phyloP scores from a whole-genome alignment of 1,284 basidiomycete species.

The Pseudozyma pruni region DNA sequence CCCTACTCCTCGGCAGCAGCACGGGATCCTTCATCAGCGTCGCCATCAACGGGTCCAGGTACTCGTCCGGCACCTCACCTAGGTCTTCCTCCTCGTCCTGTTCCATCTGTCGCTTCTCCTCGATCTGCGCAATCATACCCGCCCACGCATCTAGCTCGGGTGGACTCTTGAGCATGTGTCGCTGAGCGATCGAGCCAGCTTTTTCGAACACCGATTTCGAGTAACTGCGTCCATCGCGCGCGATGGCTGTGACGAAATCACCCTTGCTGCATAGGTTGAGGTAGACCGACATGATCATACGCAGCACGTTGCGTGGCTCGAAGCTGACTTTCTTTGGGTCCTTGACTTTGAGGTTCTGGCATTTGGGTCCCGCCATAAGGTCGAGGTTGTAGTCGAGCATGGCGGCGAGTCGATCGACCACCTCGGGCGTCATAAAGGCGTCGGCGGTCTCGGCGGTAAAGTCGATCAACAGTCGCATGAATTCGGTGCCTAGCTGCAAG shows the following conservation, averaged over 20 bases:
- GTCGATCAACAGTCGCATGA: slow-evolving; percentile 86
- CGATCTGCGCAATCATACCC: slow-evolving; percentile 82
- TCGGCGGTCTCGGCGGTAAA: slow-evolving; percentile 91
- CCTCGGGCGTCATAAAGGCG: slow-evolving; percentile 96
- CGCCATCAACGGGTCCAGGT: slow-evolving; percentile 87
- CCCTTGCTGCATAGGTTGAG: slow-evolving; percentile 84
- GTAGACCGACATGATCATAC: slow-evolving; percentile 90
- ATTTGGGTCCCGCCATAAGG: slow-evolving; percentile 86
- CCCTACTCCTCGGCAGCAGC: slow-evolving; percentile 82
- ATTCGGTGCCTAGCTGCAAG: slow-evolving; percentile 85
- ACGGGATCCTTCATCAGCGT: slow-evolving; percentile 97
- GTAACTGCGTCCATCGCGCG: slow-evolving; percentile 92
- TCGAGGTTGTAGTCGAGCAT: slow-evolving; percentile 97
- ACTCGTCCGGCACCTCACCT: slow-evolving; percentile 95
- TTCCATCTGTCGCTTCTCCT: slow-evolving; percentile 81
- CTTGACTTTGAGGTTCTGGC: slow-evolving; percentile 81
- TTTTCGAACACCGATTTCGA: slow-evolving; percentile 83
- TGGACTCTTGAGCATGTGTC: slow-evolving; percentile 79
- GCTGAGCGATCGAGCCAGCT: slow-evolving; percentile 78
- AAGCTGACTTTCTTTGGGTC: slow-evolving; percentile 91
- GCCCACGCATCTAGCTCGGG: slow-evolving; percentile 81
- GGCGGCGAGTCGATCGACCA: slow-evolving; percentile 92
- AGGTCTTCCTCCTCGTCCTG: slow-evolving; percentile 86
- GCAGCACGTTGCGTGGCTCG: slow-evolving; percentile 83
- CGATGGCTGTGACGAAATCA: slow-evolving; percentile 88